These are phyloP conservation scores for Leucocoprinus birnbaumii DNA, from an alignment of 768 basidiomycete genomes.

Conservation along the genomic window DNA sequence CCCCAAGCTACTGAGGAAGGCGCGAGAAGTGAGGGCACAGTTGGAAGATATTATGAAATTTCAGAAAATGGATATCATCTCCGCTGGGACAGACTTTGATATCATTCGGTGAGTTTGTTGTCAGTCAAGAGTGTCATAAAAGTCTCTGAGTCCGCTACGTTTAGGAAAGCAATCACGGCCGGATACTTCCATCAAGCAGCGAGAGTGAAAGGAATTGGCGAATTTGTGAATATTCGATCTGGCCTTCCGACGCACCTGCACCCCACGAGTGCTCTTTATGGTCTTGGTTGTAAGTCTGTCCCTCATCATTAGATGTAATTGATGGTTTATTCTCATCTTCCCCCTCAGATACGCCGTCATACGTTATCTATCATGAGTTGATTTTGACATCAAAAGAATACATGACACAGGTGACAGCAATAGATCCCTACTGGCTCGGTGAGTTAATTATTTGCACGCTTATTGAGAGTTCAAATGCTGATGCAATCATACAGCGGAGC, in stretches of 20 bases:
- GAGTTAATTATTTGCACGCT: slow-evolving; percentile 20
- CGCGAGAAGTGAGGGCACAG: slow-evolving; percentile 91
- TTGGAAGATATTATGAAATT: slow-evolving; percentile 99
- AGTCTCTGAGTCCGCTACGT: neutral
- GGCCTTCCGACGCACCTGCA: slow-evolving; percentile 95
- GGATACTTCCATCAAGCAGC: slow-evolving; percentile 99
- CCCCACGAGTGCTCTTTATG: slow-evolving; percentile 95
- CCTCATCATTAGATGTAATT: neutral
- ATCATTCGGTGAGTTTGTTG: slow-evolving; percentile 54
- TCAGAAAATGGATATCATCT: slow-evolving; percentile 93
- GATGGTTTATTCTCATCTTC: slow-evolving; percentile 12
- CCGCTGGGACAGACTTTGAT: slow-evolving; percentile 95
- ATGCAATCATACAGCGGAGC: slow-evolving; percentile 58
- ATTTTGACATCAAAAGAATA: slow-evolving; percentile 96
- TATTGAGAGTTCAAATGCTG: neutral
- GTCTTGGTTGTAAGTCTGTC: slow-evolving; percentile 83
- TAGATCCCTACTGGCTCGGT: slow-evolving; percentile 98
- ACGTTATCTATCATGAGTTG: slow-evolving; percentile 95
- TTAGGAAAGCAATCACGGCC: slow-evolving; percentile 92
- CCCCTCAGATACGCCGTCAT: slow-evolving; percentile 82
- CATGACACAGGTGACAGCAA: slow-evolving; percentile 98
- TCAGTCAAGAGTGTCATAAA: neutral
- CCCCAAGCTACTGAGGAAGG: slow-evolving; percentile 92
- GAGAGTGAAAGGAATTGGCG: slow-evolving; percentile 96
- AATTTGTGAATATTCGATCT: slow-evolving; percentile 96